Conservation (phyloP, 257 asterid species). For the Fraxinus anomala region DNA sequence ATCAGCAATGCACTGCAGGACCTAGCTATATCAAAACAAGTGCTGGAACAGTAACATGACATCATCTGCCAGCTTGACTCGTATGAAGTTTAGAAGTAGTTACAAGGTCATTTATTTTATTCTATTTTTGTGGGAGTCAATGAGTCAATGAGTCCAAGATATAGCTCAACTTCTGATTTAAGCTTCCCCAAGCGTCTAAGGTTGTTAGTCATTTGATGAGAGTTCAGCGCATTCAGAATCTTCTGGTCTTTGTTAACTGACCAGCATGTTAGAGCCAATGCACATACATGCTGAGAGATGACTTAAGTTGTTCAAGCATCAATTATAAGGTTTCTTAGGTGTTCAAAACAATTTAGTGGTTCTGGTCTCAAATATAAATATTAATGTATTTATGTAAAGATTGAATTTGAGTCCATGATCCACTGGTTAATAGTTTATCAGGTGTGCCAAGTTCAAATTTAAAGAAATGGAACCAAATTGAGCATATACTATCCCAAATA, state of each 20-base stretch:
- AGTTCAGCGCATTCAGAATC: background rate
- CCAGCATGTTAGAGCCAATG: background rate
- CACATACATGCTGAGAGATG: background rate
- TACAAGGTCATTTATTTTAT: no score
- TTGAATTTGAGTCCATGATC: background rate
- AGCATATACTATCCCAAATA: background rate
- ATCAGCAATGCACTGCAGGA: background rate
- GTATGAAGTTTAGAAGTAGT: background rate
- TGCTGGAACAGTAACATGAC: background rate
- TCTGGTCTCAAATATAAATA: background rate
- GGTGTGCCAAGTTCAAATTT: background rate
- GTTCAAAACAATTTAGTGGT: background rate
- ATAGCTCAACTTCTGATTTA: background rate
- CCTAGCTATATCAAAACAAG: background rate
- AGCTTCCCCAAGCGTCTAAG: background rate
- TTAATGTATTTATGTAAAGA: background rate
- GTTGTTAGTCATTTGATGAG: background rate
- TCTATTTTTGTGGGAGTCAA: background rate
- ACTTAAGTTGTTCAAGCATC: background rate
- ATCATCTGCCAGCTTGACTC: background rate
- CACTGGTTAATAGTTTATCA: background rate
- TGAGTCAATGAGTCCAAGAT: background rate
- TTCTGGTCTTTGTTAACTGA: background rate
- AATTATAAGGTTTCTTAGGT: background rate
- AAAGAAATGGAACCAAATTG: background rate